Percentiles rank a stretch among this genome's conserved stretches.
These are phyloP conservation scores for Solanum ossicruentum DNA, from an alignment of 257 asterid genomes.

Conservation along the genomic window DNA sequence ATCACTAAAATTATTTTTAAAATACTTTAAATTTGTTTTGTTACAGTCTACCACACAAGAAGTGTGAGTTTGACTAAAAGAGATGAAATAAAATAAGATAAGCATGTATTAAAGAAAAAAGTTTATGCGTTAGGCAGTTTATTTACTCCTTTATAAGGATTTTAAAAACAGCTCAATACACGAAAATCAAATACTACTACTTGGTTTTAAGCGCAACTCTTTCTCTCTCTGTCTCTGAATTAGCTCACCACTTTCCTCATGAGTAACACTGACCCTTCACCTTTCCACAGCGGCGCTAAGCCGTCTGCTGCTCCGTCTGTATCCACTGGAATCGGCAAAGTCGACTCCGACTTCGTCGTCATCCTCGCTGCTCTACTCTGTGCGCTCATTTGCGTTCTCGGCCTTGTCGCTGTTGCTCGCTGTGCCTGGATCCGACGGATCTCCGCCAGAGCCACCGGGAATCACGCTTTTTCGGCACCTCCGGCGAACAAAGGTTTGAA, in stretches of 20 bases:
- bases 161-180: neutral
- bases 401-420: neutral
- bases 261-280: neutral
- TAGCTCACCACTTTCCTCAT: neutral
- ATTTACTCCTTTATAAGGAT: neutral
- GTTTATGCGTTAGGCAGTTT: neutral
- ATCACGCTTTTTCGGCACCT: neutral
- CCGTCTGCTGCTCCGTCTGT: neutral
- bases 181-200: neutral
- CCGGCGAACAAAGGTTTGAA: conserved; percentile 8
- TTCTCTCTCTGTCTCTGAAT: neutral
- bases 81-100: neutral
- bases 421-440: neutral
- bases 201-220: neutral
- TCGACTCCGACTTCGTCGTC: neutral
- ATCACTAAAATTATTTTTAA: neutral
- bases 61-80: neutral
- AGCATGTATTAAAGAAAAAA: neutral
- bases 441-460: neutral
- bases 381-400: neutral
- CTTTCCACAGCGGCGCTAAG: neutral
- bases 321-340: neutral
- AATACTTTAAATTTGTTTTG: too few species aligned
- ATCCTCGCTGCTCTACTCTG: neutral
- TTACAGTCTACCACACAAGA: neutral